Percentiles rank a stretch among this genome's conserved stretches.
Conservation (phyloP, 805 yeast genomes). For the Suhomyces kilbournensis region DNA sequence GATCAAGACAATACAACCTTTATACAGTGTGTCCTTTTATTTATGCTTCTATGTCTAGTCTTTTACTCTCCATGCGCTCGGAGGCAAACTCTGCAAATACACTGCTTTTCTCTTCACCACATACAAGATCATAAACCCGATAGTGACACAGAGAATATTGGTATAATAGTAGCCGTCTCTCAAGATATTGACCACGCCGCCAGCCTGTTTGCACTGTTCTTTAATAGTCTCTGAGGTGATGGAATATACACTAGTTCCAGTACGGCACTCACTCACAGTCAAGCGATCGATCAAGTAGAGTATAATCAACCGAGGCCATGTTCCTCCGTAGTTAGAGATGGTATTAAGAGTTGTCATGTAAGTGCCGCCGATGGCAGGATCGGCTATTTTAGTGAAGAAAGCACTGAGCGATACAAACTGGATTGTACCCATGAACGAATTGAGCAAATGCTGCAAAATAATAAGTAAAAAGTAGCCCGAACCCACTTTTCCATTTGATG, state of each 20-base stretch:
- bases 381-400: slow-evolving; percentile 93
- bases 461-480: slow-evolving; percentile 62
- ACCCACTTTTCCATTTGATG: slow-evolving; percentile 49
- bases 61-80: slow-evolving; percentile 69
- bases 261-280: slow-evolving; percentile 60
- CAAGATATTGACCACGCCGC: slow-evolving; percentile 53
- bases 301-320: slow-evolving; percentile 91
- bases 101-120: slow-evolving; percentile 65
- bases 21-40: too few species aligned
- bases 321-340: slow-evolving; percentile 89
- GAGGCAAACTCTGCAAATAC: slow-evolving; percentile 68
- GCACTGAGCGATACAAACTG: slow-evolving; percentile 94
- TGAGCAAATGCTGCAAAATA: slow-evolving; percentile 76
- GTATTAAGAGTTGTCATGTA: slow-evolving; percentile 97
- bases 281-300: slow-evolving; percentile 76
- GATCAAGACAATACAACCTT: too few species aligned
- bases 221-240: slow-evolving; percentile 38
- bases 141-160: slow-evolving; percentile 62
- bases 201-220: slow-evolving; percentile 46
- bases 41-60: slow-evolving; percentile 2
- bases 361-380: slow-evolving; percentile 94
- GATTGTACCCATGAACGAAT: slow-evolving; percentile 90
- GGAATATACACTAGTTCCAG: slow-evolving; percentile 1
- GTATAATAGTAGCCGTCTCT: slow-evolving; percentile 85
- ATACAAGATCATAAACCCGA: slow-evolving; percentile 65